Conservation (phyloP, 148 eudicot species). For the Rhododendron williamsianum region DNA sequence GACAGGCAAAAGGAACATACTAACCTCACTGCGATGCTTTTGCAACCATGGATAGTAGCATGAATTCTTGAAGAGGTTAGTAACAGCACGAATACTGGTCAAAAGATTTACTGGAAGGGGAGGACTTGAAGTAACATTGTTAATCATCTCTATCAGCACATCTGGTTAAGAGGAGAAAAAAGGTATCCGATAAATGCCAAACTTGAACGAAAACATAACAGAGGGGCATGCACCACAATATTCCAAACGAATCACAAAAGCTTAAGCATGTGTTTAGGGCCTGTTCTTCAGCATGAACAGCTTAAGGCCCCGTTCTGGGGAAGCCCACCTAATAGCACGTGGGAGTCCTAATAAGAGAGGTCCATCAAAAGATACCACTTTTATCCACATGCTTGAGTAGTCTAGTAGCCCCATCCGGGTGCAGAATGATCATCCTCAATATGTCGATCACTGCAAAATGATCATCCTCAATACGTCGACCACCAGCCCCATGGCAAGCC, state of each 20-base stretch:
- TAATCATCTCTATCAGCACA: conserved; percentile 50
- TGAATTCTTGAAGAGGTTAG: conserved; percentile 67
- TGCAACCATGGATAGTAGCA: conserved; percentile 70
- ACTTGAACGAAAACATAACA: not conserved
- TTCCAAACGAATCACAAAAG: not conserved
- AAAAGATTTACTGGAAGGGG: conserved; percentile 64
- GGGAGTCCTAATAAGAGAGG: not conserved
- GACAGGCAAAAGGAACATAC: conserved; percentile 7
- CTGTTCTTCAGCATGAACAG: not conserved
- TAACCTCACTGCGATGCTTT: conserved; percentile 72
- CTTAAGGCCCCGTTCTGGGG: not conserved
- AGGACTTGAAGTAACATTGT: conserved; percentile 57
- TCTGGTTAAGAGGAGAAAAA: conserved; percentile 38
- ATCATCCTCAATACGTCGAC: too few relatives aligned
- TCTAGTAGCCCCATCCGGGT: conserved; percentile 82
- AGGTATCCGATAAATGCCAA: not conserved
- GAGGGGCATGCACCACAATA: not conserved
- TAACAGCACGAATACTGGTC: conserved; percentile 70
- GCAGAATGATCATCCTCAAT: conserved; percentile 75
- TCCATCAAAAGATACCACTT: conserved; percentile 44
- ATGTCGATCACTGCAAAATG: conserved; percentile 72
- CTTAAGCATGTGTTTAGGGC: not conserved
- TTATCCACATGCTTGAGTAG: conserved; percentile 51
- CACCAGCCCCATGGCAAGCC: too few relatives aligned
- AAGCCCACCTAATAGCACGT: not conserved